Base-by-base conservation (phyloP, 1,284 basidiomycete genomes). In the Boletellus sp. region DNA sequence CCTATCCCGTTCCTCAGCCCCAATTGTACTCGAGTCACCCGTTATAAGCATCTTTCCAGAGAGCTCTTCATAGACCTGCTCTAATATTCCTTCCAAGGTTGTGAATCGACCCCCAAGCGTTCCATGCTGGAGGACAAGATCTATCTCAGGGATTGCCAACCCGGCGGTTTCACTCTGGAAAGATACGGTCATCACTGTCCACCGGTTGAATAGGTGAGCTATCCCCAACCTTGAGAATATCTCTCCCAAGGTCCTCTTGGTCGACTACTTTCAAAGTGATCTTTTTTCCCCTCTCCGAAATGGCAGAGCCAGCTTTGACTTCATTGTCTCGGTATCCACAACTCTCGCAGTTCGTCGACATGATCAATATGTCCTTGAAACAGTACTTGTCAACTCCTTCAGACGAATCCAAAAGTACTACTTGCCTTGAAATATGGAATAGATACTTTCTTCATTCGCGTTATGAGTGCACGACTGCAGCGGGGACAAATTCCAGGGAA, bases 101-200 rank as follows among this genome's bases (percentile, higher is more conserved):
- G 97, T 99, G 74, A 99, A 99, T 11, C 97, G 83, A n/a, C 96
- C 97, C 19, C 97, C 97, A 2, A 99, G 82, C 0, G 97, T 99
- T 13, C 97, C 97, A 4, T 93, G 86, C 52, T 93, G 85, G 7
- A 99, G 81, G 7, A 89, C 83, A 13, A 99, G 85, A 52, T 98
- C 93, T 59, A 99, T 97, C 67, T 99, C 96, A 2, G 97, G 96
- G 48, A 99, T 94, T 10, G 75, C 77, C 24, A 99, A 75, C 30
- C 94, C 94, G 22, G 92, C 92, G 0, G 92, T 93, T 67, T 97
- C 94, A 60, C 90, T 93, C 91, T 94, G 60, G 10, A 30, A 43
- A 47, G 6, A 3, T 43, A 19, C 4, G 32, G 26, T 52, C 43
- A 3, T 49, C 37, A 24, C 18, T 45, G 38, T 7, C 18, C 12